Base-by-base conservation (phyloP, 2,329 filamentous ascomycete species). In the Arthroderma sp. region DNA sequence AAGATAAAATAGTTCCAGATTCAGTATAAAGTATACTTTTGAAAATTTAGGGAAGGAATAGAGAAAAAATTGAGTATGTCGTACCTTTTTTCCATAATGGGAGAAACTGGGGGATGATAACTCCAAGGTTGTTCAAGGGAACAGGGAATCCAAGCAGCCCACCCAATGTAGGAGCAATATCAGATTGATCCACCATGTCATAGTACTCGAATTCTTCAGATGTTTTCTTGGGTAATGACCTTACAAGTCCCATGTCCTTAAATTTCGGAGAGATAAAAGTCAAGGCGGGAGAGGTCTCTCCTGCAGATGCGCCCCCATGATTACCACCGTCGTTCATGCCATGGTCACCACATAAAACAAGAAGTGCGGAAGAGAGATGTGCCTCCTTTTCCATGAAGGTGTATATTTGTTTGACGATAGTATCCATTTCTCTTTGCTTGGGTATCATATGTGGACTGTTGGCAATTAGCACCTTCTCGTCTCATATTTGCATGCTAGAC, bases 281-380 rank as follows among this genome's bases (percentile, higher is more conserved):
- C 8, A 98, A 75, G 15, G 93, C 93, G 0, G 93, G 86, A 0
- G 91, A 96, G 1, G 93, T 97, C 74, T 98, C 93, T 44, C 93
- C 91, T 1, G 89, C 82, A 0, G 91, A 91, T 8, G 91, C 96
- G 39, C 91, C 93, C 31, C 93, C 93, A 68, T 98, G 93, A 64
- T 97, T 97, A 1, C 93, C 93, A 19, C 88, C 93, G 65, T 97
- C 91, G 64, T 97, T 98, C 93, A 98, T 98, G n/a, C 93, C 93
- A 68, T 98, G 93, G 66, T 98, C 94, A 57, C 93, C 93, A 58
- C 86, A 89, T 5, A 98, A 74, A 2, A 98, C 84, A 49, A 98
- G 79, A 1, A 98, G 74, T 0, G 91, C 90, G 3, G 87, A 86
- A 33, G 81, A 68, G 0, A 96, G 81, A 69, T 95, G 86, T 1